phyloP scores from a whole-genome alignment of 78 protist genomes.

The Chrysochromulina parva region DNA sequence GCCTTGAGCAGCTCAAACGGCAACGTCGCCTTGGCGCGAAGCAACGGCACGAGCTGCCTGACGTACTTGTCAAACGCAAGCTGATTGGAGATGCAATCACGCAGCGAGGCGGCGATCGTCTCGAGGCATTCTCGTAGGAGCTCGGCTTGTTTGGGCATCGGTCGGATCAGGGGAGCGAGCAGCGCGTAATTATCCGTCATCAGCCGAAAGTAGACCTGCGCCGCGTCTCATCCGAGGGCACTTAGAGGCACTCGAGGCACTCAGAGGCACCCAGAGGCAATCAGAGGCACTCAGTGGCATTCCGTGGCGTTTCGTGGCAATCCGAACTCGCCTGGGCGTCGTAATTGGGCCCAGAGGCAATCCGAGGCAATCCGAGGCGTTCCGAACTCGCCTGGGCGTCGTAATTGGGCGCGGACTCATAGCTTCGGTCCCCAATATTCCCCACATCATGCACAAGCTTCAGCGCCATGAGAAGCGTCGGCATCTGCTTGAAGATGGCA shows the following conservation, averaged over 20 bases:
- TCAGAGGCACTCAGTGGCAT: too few relatives aligned
- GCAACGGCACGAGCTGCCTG: background rate
- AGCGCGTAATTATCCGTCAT: background rate
- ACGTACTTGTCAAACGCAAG: conserved; percentile 5
- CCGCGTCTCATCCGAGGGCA: too few relatives aligned
- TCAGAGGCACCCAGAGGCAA: too few relatives aligned
- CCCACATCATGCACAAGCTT: background rate
- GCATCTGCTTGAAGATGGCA: background rate
- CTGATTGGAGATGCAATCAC: background rate
- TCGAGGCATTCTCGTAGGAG: background rate
- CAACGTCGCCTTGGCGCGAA: background rate
- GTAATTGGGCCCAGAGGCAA: background rate
- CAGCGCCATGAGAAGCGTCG: background rate
- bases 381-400: background rate
- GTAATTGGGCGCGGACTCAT: conserved; percentile 9
- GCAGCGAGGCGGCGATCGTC: background rate
- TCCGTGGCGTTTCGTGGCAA: too few relatives aligned
- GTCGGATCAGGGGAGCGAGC: background rate
- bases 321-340: background rate
- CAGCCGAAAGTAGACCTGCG: conserved; percentile 10
- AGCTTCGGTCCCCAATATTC: background rate
- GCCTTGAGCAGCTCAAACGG: background rate
- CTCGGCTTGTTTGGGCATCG: background rate
- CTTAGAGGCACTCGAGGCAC: too few relatives aligned
- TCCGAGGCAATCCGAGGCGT: too few relatives aligned